phyloP scores from a whole-genome alignment of 345 rosid species.

The Melaleuca quinquenervia region DNA sequence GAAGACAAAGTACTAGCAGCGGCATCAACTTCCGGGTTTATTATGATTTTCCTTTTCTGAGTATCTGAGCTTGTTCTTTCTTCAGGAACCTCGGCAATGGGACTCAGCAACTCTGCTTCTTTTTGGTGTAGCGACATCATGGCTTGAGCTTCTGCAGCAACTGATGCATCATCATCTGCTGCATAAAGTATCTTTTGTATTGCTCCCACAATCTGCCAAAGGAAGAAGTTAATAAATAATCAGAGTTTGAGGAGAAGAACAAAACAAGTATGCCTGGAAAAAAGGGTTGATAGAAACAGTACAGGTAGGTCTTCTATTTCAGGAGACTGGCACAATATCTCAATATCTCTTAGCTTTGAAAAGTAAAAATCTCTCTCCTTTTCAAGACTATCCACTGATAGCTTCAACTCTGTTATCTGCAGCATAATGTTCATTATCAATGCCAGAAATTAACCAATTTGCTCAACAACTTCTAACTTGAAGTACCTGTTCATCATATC shows the following conservation, averaged over 20 bases:
- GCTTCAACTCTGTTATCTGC: constrained; percentile 92
- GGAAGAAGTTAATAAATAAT: background rate
- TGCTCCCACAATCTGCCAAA: constrained; percentile 63
- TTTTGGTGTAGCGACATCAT: constrained; percentile 32
- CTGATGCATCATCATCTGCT: constrained; percentile 57
- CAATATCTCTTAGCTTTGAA: constrained; percentile 78
- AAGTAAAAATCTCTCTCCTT: constrained; percentile 97
- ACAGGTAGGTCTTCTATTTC: constrained; percentile 60
- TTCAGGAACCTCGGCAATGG: constrained; percentile 67
- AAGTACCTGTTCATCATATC: constrained; percentile 73
- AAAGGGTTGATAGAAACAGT: background rate
- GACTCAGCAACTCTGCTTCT: constrained; percentile 42
- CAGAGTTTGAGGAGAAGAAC: background rate
- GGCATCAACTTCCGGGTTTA: constrained; percentile 65
- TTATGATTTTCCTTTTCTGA: constrained; percentile 70
- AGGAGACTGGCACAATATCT: constrained; percentile 73
- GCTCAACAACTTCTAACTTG: background rate
- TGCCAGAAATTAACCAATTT: background rate
- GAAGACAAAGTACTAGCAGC: constrained; percentile 60
- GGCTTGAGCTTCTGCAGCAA: constrained; percentile 60
- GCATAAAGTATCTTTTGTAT: constrained; percentile 75
- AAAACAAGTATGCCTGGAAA: background rate
- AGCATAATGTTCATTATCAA: background rate
- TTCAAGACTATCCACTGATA: constrained; percentile 87
- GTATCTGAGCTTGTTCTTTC: constrained; percentile 46